Conservation (phyloP, 345 rosid species). For the Moricandia moricandioides region DNA sequence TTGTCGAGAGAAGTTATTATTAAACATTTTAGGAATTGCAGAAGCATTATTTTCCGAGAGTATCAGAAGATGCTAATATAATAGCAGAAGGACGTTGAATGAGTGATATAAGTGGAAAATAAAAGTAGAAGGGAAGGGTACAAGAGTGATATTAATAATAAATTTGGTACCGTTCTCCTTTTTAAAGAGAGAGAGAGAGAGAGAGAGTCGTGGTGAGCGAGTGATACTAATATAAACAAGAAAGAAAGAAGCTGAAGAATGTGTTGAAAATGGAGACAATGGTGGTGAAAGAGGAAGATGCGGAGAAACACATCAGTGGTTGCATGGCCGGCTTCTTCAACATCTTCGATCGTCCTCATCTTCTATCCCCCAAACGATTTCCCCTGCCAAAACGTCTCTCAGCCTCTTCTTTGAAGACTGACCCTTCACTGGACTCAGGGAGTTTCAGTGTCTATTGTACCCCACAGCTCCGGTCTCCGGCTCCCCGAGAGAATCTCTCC, state of each 20-base stretch:
- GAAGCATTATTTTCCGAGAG: neutral
- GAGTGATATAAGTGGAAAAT: slow-evolving; percentile 2
- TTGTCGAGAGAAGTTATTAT: neutral
- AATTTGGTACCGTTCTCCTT: neutral
- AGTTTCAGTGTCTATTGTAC: slow-evolving; percentile 42
- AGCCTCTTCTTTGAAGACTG: slow-evolving; percentile 18
- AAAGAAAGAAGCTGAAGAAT: neutral
- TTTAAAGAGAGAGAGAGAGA: slow-evolving; percentile 51
- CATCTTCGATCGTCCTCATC: slow-evolving; percentile 83
- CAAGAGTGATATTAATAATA: slow-evolving; percentile 14
- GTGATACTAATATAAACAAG: neutral
- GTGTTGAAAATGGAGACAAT: slow-evolving; percentile 29
- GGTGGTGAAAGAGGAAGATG: slow-evolving; percentile 8
- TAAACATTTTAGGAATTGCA: neutral
- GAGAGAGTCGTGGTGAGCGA: neutral
- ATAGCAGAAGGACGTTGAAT: neutral
- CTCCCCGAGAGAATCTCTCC: slow-evolving; percentile 32
- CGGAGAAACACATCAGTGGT: slow-evolving; percentile 67
- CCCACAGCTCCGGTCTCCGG: slow-evolving; percentile 53
- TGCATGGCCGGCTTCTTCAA: slow-evolving; percentile 98
- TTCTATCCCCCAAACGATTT: slow-evolving; percentile 62
- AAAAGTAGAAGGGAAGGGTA: slow-evolving; percentile 28
- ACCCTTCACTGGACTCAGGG: slow-evolving; percentile 36
- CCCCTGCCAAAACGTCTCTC: slow-evolving; percentile 65
- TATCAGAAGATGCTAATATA: neutral